A percentile compares a stretch with the other conserved stretches of the same genome.
These are phyloP conservation scores for Pelargonium hybrid DNA, from an alignment of 441 rosid genomes.

Conservation along the genomic window DNA sequence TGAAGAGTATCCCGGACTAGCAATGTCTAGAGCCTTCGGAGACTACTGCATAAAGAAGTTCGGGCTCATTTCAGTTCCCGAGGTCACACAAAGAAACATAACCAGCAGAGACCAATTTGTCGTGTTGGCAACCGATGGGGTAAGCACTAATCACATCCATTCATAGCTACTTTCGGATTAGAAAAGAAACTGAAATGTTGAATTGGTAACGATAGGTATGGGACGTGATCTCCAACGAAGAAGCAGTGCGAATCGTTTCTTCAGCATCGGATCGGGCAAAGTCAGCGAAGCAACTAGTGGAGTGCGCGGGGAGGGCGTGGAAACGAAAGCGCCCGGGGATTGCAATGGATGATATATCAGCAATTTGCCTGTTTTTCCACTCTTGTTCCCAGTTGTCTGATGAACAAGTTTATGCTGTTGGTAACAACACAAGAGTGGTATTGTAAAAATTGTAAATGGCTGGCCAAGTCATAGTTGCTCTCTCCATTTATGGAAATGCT, in stretches of 20 bases:
- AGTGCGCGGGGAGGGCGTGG: constrained; percentile 57
- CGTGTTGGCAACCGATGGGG: constrained; percentile 87
- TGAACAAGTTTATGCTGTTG: no score
- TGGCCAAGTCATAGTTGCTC: no score
- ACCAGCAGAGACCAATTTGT: constrained; percentile 63
- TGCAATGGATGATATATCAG: constrained; percentile 91
- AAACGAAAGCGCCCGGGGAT: constrained; percentile 58
- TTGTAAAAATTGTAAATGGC: no score
- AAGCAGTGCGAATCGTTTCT: constrained; percentile 60
- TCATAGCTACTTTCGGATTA: background rate
- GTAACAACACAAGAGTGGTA: no score
- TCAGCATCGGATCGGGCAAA: constrained; percentile 41
- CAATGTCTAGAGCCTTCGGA: constrained; percentile 94
- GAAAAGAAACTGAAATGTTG: background rate
- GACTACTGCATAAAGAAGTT: constrained; percentile 74
- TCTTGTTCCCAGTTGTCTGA: no score
- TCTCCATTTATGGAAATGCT: no score
- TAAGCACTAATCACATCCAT: constrained; percentile 21
- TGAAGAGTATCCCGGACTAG: constrained; percentile 66
- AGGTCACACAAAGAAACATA: constrained; percentile 63
- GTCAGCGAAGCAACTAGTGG: constrained; percentile 61
- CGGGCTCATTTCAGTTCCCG: constrained; percentile 74
- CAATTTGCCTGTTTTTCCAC: constrained; percentile 34
- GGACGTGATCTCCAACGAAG: constrained; percentile 88
- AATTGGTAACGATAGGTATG: constrained; percentile 42